phyloP scores from a whole-genome alignment of 108 stramenopile species.

The Cyclotella sp. region DNA sequence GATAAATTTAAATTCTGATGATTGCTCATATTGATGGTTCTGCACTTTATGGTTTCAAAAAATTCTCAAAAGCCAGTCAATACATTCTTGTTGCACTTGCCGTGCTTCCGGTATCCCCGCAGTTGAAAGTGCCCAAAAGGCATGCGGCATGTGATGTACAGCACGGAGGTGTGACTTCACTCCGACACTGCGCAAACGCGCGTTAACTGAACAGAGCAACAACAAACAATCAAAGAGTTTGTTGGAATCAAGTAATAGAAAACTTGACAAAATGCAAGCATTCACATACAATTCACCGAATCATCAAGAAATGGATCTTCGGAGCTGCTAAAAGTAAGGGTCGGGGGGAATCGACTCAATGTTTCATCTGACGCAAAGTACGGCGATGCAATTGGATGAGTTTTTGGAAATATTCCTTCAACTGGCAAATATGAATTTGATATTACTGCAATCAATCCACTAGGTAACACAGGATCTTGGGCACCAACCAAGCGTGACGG shows the following conservation, averaged over 20 bases:
- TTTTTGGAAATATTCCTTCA: conserved; percentile 47
- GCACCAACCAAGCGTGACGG: conserved; percentile 73
- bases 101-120: conserved; percentile 81
- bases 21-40: no score
- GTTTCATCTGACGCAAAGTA: conserved; percentile 72
- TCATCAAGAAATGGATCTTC: conserved; percentile 91
- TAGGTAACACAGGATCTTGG: conserved; percentile 82
- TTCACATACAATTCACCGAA: conserved; percentile 60
- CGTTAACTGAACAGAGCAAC: conserved; percentile 49
- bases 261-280: background rate
- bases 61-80: conserved; percentile 56
- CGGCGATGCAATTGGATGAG: conserved; percentile 77
- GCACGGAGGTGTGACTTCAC: conserved; percentile 72
- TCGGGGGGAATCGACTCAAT: conserved; percentile 68
- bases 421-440: conserved; percentile 70
- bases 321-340: conserved; percentile 66
- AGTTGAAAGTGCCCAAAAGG: conserved; percentile 78
- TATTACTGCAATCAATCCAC: conserved; percentile 74
- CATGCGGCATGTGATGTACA: conserved; percentile 82
- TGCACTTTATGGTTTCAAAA: conserved; percentile 20
- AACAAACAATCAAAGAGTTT: background rate
- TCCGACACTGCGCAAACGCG: conserved; percentile 66
- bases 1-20: no score
- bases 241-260: background rate
- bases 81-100: conserved; percentile 69